A percentile compares a stretch with the other conserved stretches of the same genome.
These are phyloP conservation scores for Colletotrichum incanum DNA, from an alignment of 2,329 filamentous ascomycete genomes.

Conservation along the genomic window DNA sequence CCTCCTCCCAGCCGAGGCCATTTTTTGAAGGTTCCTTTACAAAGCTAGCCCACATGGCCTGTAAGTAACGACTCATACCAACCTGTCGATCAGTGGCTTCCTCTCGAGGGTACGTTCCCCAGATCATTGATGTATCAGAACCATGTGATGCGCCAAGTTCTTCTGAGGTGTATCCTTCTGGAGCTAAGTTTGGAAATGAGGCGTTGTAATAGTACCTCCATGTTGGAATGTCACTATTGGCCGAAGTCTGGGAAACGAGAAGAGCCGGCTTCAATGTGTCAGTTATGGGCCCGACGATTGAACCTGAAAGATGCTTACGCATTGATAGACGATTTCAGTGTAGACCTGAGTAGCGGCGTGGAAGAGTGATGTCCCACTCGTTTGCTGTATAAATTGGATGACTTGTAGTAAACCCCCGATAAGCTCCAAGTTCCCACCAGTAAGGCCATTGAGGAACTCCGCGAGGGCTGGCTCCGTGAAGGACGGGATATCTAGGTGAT, in stretches of 20 bases:
- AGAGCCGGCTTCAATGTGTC: conserved; percentile 8
- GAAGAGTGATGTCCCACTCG: conserved; percentile 12
- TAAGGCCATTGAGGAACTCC: neutral
- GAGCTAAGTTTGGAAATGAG: conserved; percentile 21
- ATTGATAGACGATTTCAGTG: conserved; percentile 28
- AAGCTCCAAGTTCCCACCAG: conserved; percentile 2
- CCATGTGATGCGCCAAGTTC: conserved; percentile 27
- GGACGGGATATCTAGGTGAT: neutral
- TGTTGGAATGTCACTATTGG: conserved; percentile 15
- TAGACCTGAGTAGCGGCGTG: conserved; percentile 9
- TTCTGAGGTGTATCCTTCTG: conserved; percentile 18
- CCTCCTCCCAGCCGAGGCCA: conserved; percentile 24
- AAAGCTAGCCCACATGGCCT: conserved; percentile 21
- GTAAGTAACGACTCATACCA: conserved; percentile 13
- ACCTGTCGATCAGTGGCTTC: conserved; percentile 13
- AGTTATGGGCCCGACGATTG: neutral
- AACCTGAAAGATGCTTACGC: conserved; percentile 15
- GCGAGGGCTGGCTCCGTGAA: neutral
- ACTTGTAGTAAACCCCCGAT: conserved; percentile 6
- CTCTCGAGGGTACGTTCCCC: conserved; percentile 22
- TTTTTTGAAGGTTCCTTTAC: conserved; percentile 18
- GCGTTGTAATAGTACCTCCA: conserved; percentile 39
- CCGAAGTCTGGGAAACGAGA: conserved; percentile 12
- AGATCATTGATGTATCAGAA: conserved; percentile 24
- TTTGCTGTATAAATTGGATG: conserved; percentile 2